phyloP scores from a whole-genome alignment of 257 asterid species.

The Paraleonurus japonicus region DNA sequence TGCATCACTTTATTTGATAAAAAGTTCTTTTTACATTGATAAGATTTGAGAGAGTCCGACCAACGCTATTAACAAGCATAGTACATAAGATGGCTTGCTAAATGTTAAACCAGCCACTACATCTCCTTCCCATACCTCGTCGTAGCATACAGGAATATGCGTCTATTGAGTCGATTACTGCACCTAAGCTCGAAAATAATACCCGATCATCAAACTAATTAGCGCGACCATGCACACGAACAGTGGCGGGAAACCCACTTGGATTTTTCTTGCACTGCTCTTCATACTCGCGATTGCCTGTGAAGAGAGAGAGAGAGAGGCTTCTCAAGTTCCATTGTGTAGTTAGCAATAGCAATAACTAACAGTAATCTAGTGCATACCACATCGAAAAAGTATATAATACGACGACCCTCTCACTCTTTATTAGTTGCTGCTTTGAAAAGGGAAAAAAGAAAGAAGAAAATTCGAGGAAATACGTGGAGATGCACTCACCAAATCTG shows the following conservation, averaged over 20 bases:
- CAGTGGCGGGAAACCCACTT: constrained; percentile 68
- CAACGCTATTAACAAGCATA: constrained; percentile 29
- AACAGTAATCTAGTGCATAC: background rate
- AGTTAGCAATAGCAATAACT: background rate
- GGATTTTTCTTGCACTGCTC: constrained; percentile 37
- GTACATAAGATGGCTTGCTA: constrained; percentile 14
- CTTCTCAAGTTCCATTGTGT: background rate
- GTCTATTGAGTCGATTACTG: constrained; percentile 14
- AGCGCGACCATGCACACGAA: constrained; percentile 73
- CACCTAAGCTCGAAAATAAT: constrained; percentile 30
- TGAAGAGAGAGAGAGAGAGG: background rate
- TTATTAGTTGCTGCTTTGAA: background rate
- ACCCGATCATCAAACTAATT: constrained; percentile 55
- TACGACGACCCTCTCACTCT: background rate
- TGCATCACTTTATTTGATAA: constrained; percentile 24
- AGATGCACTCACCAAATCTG: constrained; percentile 57
- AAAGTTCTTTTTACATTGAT: constrained; percentile 30
- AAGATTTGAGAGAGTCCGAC: constrained; percentile 9
- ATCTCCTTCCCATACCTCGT: constrained; percentile 17
- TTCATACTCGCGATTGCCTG: constrained; percentile 53
- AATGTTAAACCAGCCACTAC: constrained; percentile 21
- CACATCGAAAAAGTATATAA: background rate
- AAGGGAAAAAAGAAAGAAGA: background rate
- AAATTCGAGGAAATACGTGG: background rate
- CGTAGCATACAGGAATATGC: background rate